phyloP scores from a whole-genome alignment of 192 early-diverging fungal species.

The Phycomyces blakesleeanus region DNA sequence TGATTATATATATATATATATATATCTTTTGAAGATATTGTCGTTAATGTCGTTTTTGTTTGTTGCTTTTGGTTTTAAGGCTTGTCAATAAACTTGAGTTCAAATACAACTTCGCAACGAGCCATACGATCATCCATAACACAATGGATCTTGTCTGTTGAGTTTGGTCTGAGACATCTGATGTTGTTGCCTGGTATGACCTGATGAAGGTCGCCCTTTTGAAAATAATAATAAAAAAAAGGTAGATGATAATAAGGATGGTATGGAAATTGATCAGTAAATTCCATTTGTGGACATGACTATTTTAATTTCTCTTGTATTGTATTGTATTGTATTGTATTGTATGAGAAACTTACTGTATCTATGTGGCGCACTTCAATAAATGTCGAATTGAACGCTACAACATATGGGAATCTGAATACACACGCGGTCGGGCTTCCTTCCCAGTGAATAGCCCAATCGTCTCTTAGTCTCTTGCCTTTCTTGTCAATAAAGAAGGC shows the following conservation, averaged over 20 bases:
- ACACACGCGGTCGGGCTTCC: slow-evolving; percentile 85
- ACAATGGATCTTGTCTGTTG: slow-evolving; percentile 42
- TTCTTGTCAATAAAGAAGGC: slow-evolving; percentile 90
- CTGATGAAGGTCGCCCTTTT: slow-evolving; percentile 50
- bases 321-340: neutral
- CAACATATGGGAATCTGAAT: slow-evolving; percentile 75
- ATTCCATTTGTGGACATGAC: too few species aligned
- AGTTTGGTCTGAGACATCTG: slow-evolving; percentile 49
- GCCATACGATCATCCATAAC: slow-evolving; percentile 36
- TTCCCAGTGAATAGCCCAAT: slow-evolving; percentile 86
- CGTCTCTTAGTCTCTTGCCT: slow-evolving; percentile 66
- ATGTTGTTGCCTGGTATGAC: slow-evolving; percentile 56
- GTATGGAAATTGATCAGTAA: too few species aligned
- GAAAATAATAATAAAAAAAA: neutral
- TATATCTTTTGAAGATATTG: too few species aligned
- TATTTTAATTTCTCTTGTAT: neutral
- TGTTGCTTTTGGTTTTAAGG: neutral
- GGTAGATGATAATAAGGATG: neutral
- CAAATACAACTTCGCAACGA: slow-evolving; percentile 18
- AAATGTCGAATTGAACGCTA: slow-evolving; percentile 87
- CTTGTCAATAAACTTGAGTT: slow-evolving; percentile 12
- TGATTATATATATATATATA: neutral
- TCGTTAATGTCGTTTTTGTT: neutral
- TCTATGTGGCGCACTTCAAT: slow-evolving; percentile 87
- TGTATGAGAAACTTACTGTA: slow-evolving; percentile 51